Base-by-base conservation (phyloP, 2,329 filamentous ascomycete genomes). In the Plectosphaerella cucumerina region DNA sequence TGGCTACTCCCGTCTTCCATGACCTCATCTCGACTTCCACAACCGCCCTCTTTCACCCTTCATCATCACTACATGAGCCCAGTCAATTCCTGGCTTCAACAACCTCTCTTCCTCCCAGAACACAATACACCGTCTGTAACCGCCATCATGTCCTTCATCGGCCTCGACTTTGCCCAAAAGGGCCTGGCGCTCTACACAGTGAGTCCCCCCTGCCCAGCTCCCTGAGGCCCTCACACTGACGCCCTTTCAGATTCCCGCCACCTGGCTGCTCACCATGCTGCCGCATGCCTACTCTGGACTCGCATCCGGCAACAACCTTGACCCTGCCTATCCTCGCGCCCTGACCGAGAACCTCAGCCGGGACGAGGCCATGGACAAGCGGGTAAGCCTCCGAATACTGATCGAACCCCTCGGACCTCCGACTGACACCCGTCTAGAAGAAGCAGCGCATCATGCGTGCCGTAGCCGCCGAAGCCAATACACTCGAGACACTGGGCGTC, bases 381-480 rank as follows among this genome's bases (percentile, higher is more conserved):
- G 52, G 14, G 59, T 65, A 52, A 17, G 59, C 57, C n/a, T n/a
- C n/a, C n/a, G n/a, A n/a, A n/a, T n/a, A n/a, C n/a, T n/a, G n/a
- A n/a, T n/a, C n/a, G 9, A 9, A 2, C 31, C 41, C 26, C 23
- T 4, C 12, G 23, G 3, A 37, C 26, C 50, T 34, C 42, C 5
- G 22, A 50, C 31, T 41, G 12, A 49, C 41, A 44, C 14, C 42
- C 37, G 26, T 45, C 22, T 55, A 80, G 62, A 72, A 70, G 22
- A 79, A 85, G 60, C 82, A 81, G 60, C 72, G 73, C 49, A 69
- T 78, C 26, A 62, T 82, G 41, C 75, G 80, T 47, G 71, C 75
- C 23, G 76, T 85, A 59, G 75, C 77, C 20, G 73, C 75, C 5
- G 58, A 65, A 6, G 59, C 64, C 37, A 77, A 77, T 58, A 70